Evolutionary conservation across 805 yeast species (phyloP), one percentile per base, ranked within the genome.

Genomic region (Candida parachauliodes): DNA sequence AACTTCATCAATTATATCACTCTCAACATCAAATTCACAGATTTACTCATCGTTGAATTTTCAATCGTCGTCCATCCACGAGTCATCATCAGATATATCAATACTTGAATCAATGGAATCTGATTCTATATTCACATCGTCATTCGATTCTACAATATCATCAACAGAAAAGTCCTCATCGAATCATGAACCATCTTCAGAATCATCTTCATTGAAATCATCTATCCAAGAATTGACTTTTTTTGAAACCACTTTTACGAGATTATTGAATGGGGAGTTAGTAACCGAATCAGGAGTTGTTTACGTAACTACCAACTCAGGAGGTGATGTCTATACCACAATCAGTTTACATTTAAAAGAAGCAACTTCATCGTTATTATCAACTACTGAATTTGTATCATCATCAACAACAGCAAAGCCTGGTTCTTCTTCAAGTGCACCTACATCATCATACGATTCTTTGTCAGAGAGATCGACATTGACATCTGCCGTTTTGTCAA

Each of bases 251-350:
- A 25, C 41, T 17, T 17, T 40, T 17, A 39, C 48, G 11, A 35
- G 37, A 22, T 31, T 42, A 14, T 5, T 44, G 9, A 32, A 40
- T 21, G 49, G 49, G 5, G 15, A 12, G 19, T 25, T 27, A 15
- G 18, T 34, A 7, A 50, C 48, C 11, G 43, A 39, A 12, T 42
- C 52, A 11, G 45, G 45, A n/a, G 45, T 33, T n/a, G 30, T 11
- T 5, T 14, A 28, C 8, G 19, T 28, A 6, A 49, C 44, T 18
- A 27, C 42, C 30, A 45, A 44, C 7, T 45, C 50, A 15, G 43
- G 46, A 26, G 36, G 49, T 15, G 42, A 21, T 9, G 50, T 54
- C 5, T 37, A 26, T 39, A 42, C 50, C 26, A 42, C 48, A 23
- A 34, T 44, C 20, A 42, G 43, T 33, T 16, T 36, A 8, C 24